A percentile compares a stretch with the other conserved stretches of the same genome.
These are phyloP conservation scores for Dichomitus squalens DNA, from an alignment of 1,284 basidiomycete genomes.

Conservation along the genomic window DNA sequence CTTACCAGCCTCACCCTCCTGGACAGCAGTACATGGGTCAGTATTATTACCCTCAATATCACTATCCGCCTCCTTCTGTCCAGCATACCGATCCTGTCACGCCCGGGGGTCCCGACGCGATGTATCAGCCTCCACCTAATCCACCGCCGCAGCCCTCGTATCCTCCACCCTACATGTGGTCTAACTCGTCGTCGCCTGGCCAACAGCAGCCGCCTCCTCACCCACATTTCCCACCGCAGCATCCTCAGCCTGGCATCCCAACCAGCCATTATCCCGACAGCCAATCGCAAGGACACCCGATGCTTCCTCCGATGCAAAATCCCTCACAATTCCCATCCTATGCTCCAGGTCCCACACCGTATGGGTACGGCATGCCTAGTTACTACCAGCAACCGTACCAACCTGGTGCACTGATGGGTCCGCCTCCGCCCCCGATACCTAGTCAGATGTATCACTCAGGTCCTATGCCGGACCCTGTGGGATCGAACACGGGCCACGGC, in stretches of 20 bases:
- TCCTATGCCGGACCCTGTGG: conserved; percentile 4
- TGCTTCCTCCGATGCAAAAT: conserved; percentile 27
- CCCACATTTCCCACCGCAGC: conserved; percentile 35
- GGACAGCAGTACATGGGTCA: conserved; percentile 38
- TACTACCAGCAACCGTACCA: conserved; percentile 44
- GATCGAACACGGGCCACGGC: conserved; percentile 13
- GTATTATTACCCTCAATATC: conserved; percentile 46
- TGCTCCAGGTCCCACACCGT: conserved; percentile 37
- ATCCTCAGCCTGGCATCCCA: conserved; percentile 30
- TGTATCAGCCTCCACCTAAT: conserved; percentile 31
- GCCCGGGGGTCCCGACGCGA: conserved; percentile 37
- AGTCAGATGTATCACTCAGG: conserved; percentile 28
- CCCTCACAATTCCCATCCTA: conserved; percentile 41
- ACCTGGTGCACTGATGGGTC: conserved; percentile 39
- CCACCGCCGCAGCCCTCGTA: conserved; percentile 35
- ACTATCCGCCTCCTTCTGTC: conserved; percentile 38
- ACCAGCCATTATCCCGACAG: conserved; percentile 9
- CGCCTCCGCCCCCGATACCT: conserved; percentile 31
- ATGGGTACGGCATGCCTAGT: conserved; percentile 47
- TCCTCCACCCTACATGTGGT: conserved; percentile 36
- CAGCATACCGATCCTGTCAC: conserved; percentile 38
- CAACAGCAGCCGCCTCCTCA: conserved; percentile 39
- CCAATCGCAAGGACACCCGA: conserved; percentile 17
- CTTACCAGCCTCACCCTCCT: conserved; percentile 30
- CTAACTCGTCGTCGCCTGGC: conserved; percentile 32